Base-by-base conservation (phyloP, 345 rosid genomes). In the Salix suchowensis region DNA sequence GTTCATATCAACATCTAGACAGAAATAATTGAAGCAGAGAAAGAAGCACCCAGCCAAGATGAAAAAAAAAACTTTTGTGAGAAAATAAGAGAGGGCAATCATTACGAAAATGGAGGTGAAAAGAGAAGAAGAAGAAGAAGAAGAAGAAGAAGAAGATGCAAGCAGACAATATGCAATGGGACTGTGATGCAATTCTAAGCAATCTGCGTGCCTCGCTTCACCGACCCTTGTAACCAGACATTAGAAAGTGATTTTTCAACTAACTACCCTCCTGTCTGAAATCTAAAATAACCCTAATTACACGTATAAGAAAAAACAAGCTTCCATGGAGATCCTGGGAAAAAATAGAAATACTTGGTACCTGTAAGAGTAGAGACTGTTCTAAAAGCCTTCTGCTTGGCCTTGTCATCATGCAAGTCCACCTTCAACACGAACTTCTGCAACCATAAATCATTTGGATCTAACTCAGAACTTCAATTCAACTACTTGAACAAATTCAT, bases 351-450 rank as follows among this genome's bases (percentile, higher is more conserved):
- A 34, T 4, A 70, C 65, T 62, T 24, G 30, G 65, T 80, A 95
- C 98, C 98, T 87, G 89, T 79, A 48, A 95, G 91, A 76, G 93
- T 83, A 65, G 98, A 89, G 74, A 90, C 97, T 24, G 93, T 88
- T 87, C 85, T 93, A 74, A 95, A 62, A 46, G 97, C 98, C 89
- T 91, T 95, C 74, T 90, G 96, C 86, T 93, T 95, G 69, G 89
- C 97, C 72, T 88, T 93, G 78, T 83, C 92, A 77, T 91, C 94
- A 14, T 82, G 79, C 78, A 95, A 77, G 74, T 93, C 97, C 91
- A 93, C 28, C 81, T 85, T 93, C 82, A 95, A 21, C 50, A 90
- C 94, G 60, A 88, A 52, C 87, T 93, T 95, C 98, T 95, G 92
- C 88, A 82, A 74, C 10, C 71, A 52, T 67, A 30, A 74, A 76